Evolutionary conservation across 2,329 filamentous ascomycete genomes (phyloP).

Genomic region (Ophiostoma perfectum): DNA sequence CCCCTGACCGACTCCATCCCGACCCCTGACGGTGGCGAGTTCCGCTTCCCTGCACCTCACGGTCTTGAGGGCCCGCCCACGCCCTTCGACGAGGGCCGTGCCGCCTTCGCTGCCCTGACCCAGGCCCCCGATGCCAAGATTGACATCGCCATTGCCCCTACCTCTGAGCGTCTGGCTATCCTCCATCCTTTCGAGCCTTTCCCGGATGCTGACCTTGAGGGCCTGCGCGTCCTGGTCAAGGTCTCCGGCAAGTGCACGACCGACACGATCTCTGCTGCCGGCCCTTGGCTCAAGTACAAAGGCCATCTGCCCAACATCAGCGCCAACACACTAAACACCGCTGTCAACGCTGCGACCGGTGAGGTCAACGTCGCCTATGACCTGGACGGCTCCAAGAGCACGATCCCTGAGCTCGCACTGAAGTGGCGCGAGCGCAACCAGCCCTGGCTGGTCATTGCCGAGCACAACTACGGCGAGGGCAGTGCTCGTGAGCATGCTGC

Average conservation of each 20-base stretch:
- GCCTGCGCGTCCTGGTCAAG: slow-evolving; percentile 86
- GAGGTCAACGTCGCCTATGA: slow-evolving; percentile 94
- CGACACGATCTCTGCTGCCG: slow-evolving; percentile 94
- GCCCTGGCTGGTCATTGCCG: slow-evolving; percentile 90
- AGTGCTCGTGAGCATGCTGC: slow-evolving; percentile 82
- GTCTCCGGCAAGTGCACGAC: slow-evolving; percentile 97
- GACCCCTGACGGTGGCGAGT: slow-evolving; percentile 72
- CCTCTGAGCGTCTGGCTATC: slow-evolving; percentile 83
- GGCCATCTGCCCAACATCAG: slow-evolving; percentile 97
- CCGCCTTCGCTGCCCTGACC: slow-evolving; percentile 65
- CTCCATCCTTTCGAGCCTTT: slow-evolving; percentile 88
- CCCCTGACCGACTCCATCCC: slow-evolving; percentile 80
- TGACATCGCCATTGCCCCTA: slow-evolving; percentile 72
- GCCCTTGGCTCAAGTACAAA: slow-evolving; percentile 99
- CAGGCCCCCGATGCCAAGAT: slow-evolving; percentile 66
- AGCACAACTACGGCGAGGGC: slow-evolving; percentile 94
- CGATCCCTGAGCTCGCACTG: slow-evolving; percentile 82
- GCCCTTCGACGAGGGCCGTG: slow-evolving; percentile 73
- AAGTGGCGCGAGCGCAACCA: slow-evolving; percentile 71
- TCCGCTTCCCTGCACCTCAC: slow-evolving; percentile 76
- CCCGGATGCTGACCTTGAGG: slow-evolving; percentile 66
- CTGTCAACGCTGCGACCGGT: slow-evolving; percentile 83
- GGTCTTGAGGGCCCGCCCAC: slow-evolving; percentile 59
- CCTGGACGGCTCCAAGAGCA: slow-evolving; percentile 63
- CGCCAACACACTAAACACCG: slow-evolving; percentile 94